These are phyloP conservation scores for Coelastrella sp. DNA, from an alignment of 139 green algal genomes.

Conservation along the genomic window DNA sequence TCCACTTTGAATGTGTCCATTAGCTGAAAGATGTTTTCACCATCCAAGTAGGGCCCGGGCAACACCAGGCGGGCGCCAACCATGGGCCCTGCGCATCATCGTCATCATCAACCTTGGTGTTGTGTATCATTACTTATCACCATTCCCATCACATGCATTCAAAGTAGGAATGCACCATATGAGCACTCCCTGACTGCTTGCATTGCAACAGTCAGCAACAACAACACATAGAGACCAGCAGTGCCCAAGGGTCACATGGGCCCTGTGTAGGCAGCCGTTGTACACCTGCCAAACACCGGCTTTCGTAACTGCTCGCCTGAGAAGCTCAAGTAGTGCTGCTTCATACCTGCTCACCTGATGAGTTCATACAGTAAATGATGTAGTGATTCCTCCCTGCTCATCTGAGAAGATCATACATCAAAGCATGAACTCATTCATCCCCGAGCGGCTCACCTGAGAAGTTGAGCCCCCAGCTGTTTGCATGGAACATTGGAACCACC, in stretches of 20 bases:
- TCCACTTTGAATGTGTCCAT: constrained; percentile 66
- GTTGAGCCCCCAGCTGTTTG: constrained; percentile 73
- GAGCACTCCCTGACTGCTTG: too few relatives aligned
- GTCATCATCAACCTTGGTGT: background rate
- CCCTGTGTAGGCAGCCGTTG: background rate
- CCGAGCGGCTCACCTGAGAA: constrained; percentile 2
- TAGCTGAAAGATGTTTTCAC: constrained; percentile 68
- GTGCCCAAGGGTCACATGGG: too few relatives aligned
- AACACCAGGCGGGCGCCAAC: constrained; percentile 79
- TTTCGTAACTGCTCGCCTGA: background rate
- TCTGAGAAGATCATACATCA: too few relatives aligned
- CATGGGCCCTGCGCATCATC: constrained; percentile 62
- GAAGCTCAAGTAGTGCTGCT: too few relatives aligned
- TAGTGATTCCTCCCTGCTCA: too few relatives aligned
- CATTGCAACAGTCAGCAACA: background rate
- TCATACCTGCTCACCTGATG: background rate
- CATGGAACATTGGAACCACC: constrained; percentile 88
- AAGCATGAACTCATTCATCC: background rate
- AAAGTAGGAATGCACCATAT: background rate
- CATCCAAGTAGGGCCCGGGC: constrained; percentile 79
- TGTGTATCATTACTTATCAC: background rate
- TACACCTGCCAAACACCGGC: background rate
- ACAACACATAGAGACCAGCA: background rate
- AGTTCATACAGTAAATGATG: too few relatives aligned
- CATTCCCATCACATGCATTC: background rate